Evolutionary conservation across 2,329 filamentous ascomycete genomes (phyloP).

Genomic region (Diaporthe sp.): DNA sequence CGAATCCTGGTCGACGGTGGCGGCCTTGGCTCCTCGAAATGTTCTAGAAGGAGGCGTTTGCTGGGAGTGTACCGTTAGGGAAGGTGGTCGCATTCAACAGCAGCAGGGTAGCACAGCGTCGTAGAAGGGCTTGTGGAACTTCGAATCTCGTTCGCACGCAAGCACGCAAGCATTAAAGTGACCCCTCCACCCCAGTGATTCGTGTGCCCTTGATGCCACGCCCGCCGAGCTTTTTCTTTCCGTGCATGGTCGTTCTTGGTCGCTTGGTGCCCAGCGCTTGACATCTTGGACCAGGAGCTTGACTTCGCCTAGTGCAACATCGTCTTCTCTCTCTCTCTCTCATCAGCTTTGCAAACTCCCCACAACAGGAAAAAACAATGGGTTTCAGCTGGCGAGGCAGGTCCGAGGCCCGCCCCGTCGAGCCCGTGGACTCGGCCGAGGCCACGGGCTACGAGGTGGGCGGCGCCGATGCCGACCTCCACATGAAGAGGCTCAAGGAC

Average conservation of each 20-base stretch:
- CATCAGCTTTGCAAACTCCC: not conserved
- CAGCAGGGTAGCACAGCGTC: not conserved
- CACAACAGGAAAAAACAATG: not conserved
- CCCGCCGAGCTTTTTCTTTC: conserved; percentile 13
- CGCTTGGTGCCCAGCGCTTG: conserved; percentile 26
- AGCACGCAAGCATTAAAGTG: not conserved
- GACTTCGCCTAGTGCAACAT: not conserved
- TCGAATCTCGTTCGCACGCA: not conserved
- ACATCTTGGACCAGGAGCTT: conserved; percentile 22
- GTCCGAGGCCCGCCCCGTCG: conserved; percentile 23
- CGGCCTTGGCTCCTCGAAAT: conserved; percentile 26
- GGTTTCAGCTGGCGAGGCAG: conserved; percentile 30
- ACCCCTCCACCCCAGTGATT: conserved; percentile 2
- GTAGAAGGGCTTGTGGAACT: not conserved
- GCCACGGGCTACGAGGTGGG: conserved; percentile 32
- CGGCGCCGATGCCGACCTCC: conserved; percentile 18
- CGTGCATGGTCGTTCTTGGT: conserved; percentile 29
- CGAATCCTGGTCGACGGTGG: conserved; percentile 20
- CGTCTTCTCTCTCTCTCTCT: too few species aligned
- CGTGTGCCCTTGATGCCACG: not conserved
- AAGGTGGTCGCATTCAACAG: conserved; percentile 5
- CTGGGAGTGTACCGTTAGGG: not conserved
- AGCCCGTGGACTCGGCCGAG: conserved; percentile 31
- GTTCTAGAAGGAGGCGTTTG: conserved; percentile 20
- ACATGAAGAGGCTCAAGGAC: conserved; percentile 33